phyloP scores from a whole-genome alignment of 1,284 basidiomycete species.

The Neonothopanus nambi region DNA sequence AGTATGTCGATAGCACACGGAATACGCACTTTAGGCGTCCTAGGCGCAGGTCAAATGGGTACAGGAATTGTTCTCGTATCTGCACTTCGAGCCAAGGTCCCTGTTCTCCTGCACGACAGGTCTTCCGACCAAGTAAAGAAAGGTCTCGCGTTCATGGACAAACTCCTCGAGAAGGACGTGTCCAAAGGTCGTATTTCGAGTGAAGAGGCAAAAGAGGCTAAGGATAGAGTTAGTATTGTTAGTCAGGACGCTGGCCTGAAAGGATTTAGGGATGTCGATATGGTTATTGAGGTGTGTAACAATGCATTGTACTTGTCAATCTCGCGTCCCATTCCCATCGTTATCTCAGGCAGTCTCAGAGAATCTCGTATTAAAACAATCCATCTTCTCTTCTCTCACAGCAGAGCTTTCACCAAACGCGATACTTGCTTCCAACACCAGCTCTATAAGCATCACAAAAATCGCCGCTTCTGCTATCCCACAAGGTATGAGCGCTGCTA shows the following conservation, averaged over 20 bases:
- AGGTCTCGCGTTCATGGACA: constrained; percentile 75
- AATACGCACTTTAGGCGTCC: constrained; percentile 66
- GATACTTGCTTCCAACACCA: constrained; percentile 92
- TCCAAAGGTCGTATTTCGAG: constrained; percentile 78
- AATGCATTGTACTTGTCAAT: background rate
- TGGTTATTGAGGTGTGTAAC: constrained; percentile 81
- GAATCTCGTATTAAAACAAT: constrained; percentile 77
- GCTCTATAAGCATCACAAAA: constrained; percentile 92
- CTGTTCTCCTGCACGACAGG: constrained; percentile 74
- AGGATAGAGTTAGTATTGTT: constrained; percentile 57
- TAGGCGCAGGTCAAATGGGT: constrained; percentile 89
- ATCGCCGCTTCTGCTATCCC: constrained; percentile 81
- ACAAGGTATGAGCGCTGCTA: constrained; percentile 54
- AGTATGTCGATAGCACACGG: constrained; percentile 62
- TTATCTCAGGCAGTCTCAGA: constrained; percentile 90
- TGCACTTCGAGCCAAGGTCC: constrained; percentile 75
- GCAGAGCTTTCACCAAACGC: constrained; percentile 68
- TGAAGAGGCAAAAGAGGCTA: constrained; percentile 75
- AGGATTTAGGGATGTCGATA: constrained; percentile 75
- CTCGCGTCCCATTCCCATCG: too few relatives aligned
- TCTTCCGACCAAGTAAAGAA: constrained; percentile 67
- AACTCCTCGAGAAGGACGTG: constrained; percentile 87
- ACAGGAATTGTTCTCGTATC: constrained; percentile 87
- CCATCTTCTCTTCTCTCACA: constrained; percentile 76
- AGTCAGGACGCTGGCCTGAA: constrained; percentile 40